Conservation (phyloP, 768 basidiomycete genomes). For the Mycena haematopus region DNA sequence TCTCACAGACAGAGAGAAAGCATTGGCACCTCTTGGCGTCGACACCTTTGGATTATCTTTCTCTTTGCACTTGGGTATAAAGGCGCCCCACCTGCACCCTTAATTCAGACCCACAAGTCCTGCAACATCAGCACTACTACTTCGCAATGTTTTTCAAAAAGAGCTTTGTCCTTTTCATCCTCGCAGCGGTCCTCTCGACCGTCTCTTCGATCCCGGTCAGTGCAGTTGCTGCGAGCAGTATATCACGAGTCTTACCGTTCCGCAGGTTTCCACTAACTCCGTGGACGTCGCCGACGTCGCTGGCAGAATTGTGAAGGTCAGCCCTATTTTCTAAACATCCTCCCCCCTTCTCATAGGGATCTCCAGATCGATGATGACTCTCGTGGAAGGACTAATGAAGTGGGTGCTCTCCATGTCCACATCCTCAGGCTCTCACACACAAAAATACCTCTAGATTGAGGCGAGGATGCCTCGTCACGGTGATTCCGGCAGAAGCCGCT, state of each 20-base stretch:
- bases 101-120: constrained; percentile 4
- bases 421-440: no score
- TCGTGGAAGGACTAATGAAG: constrained; percentile 6
- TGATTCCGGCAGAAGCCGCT: constrained; percentile 3
- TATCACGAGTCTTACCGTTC: neutral
- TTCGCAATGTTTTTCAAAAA: constrained; percentile 23
- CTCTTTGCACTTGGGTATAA: constrained; percentile 19
- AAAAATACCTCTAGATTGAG: constrained; percentile 1
- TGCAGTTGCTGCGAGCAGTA: neutral
- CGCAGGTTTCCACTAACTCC: neutral
- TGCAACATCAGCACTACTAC: constrained; percentile 1
- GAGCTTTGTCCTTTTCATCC: constrained; percentile 20
- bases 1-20: neutral
- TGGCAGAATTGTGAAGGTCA: constrained; percentile 3
- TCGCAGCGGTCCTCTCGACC: constrained; percentile 23
- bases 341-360: neutral
- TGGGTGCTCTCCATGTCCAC: neutral
- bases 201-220: constrained; percentile 20
- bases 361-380: constrained; percentile 18
- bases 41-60: constrained; percentile 19
- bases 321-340: neutral
- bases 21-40: constrained; percentile 8
- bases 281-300: constrained; percentile 4
- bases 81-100: neutral
- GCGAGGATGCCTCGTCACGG: constrained; percentile 16